Evolutionary conservation across 1,284 basidiomycete species (phyloP), one percentile per base, ranked within the genome.

Genomic region (Hypsizygus ulmarius): DNA sequence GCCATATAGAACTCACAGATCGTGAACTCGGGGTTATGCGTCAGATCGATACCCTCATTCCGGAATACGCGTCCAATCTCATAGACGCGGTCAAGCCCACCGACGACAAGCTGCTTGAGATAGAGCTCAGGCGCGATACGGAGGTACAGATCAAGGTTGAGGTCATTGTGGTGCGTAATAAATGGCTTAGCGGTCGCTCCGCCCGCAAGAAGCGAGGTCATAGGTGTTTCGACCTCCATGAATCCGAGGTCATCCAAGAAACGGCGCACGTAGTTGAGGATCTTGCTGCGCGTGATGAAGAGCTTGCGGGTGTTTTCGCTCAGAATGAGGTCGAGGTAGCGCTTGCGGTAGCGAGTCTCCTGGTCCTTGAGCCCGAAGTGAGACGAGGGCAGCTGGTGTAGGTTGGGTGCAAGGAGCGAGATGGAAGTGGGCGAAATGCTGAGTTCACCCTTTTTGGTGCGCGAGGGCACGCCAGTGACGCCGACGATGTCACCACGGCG

Each of bases 1-100:
- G 96, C 96, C 96, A 99, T 99, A 69, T 99, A 99, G 73, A 99
- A 99, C 75, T 99, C 96, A 80, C 96, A 99, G 70, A 98, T 97
- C 15, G 93, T 93, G 75, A 97, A 96, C 66, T 96, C 93, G 55
- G 94, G 93, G 71, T 97, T 97, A 70, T 97, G 94, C 19, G 96
- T 99, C 61, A 98, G 77, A 72, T 99, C 97, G 67, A 99, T 99
- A 44, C 94, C 91, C 69, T 99, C 97, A 70, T 99, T 99, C 48
- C 97, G 77, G 82, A 99, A 99, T 27, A 98, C 95, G 44, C 96
- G 86, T 5, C 96, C 97, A 55, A 99, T 97, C 72, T 99, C 96
- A 72, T 95, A 99, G 8, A 99, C 96, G 41, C 96, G 87, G 71
- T 99, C 96, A 27, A 99, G 79, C 9, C 96, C 96, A 59, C 96